phyloP scores from a whole-genome alignment of 139 green algal species.

The Diplosphaera chodatii region DNA sequence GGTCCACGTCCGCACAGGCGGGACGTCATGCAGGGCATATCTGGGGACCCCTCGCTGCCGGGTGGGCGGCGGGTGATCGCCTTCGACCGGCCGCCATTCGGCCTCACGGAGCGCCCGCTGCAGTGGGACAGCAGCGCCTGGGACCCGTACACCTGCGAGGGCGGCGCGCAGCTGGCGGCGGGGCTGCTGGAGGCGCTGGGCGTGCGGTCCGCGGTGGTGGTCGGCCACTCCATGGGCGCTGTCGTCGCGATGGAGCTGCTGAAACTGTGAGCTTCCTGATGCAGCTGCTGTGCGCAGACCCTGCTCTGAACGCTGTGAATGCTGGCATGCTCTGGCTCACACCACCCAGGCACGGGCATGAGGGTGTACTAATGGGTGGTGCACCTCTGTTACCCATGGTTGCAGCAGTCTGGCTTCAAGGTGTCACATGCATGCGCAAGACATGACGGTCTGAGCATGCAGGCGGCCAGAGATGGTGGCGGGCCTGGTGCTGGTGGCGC shows the following conservation, averaged over 20 bases:
- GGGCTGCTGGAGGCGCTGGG: constrained; percentile 29
- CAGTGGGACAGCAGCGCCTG: constrained; percentile 23
- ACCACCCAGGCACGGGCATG: not conserved
- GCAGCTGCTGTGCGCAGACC: not conserved
- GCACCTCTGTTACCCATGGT: too few species aligned
- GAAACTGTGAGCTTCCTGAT: constrained; percentile 11
- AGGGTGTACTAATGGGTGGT: not conserved
- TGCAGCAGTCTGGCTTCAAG: too few species aligned
- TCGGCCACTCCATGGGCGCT: constrained; percentile 58
- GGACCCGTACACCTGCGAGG: constrained; percentile 45
- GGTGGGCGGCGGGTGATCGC: constrained; percentile 40
- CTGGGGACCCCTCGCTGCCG: constrained; percentile 6
- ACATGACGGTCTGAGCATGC: too few species aligned
- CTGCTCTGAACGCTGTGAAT: not conserved
- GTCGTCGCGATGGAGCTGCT: constrained; percentile 43
- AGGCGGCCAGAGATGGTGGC: constrained; percentile 19
- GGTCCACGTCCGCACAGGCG: constrained; percentile 16
- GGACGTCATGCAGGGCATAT: constrained; percentile 21
- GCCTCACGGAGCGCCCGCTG: constrained; percentile 45
- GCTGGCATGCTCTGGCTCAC: not conserved
- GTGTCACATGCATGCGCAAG: too few species aligned
- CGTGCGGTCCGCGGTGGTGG: constrained; percentile 22
- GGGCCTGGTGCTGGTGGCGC: constrained; percentile 44
- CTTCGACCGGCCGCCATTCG: constrained; percentile 64
- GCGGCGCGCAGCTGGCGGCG: constrained; percentile 7